These are phyloP conservation scores for Paecilomyces formosus DNA, from an alignment of 2,329 filamentous ascomycete genomes.

Conservation along the genomic window DNA sequence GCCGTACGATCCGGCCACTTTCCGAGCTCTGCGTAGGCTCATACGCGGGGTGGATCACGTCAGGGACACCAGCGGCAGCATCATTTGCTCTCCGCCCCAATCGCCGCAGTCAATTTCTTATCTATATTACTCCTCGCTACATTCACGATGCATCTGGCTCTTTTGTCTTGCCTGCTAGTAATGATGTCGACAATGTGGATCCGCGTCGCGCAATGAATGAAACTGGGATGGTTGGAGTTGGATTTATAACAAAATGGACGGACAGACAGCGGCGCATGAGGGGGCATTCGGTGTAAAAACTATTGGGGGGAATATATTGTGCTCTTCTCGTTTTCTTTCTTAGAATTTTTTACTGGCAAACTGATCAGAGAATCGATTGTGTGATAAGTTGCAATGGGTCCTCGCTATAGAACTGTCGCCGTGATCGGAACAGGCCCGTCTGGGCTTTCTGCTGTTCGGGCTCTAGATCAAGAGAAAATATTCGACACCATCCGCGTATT, in stretches of 20 bases:
- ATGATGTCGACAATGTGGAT: not conserved
- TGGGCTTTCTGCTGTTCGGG: constrained; percentile 19
- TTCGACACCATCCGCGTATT: constrained; percentile 26
- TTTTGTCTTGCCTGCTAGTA: not conserved
- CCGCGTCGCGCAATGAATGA: not conserved
- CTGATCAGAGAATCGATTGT: not conserved
- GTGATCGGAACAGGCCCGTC: constrained; percentile 24
- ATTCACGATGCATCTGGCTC: not conserved
- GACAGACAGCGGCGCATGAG: not conserved
- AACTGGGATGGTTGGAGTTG: not conserved
- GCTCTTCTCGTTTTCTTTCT: not conserved
- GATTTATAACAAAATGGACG: not conserved
- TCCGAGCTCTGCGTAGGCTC: not conserved
- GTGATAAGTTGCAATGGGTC: constrained; percentile 1
- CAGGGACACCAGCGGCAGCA: not conserved
- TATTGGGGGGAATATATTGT: not conserved
- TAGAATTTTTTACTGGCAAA: not conserved
- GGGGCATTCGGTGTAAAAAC: not conserved
- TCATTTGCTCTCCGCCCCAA: not conserved
- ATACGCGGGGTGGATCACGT: not conserved
- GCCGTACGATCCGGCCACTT: not conserved
- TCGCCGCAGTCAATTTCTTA: not conserved
- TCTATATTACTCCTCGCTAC: not conserved
- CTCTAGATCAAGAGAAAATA: constrained; percentile 21
- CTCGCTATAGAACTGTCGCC: constrained; percentile 10